phyloP scores from a whole-genome alignment of 2,329 filamentous ascomycete species.

The Monosporascus sp. region DNA sequence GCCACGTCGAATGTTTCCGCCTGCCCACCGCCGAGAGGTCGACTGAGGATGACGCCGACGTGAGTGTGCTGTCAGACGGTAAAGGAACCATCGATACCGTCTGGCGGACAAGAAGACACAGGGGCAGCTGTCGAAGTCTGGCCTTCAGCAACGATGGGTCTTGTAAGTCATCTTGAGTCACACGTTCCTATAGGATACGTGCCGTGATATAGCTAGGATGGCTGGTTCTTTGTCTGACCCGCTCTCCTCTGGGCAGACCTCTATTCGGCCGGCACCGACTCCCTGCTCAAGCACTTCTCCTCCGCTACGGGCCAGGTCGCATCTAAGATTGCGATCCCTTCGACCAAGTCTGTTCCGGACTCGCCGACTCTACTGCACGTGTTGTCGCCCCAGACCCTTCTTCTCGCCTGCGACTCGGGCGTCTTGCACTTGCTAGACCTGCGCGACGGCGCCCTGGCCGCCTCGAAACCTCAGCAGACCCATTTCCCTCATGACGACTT shows the following conservation, averaged over 20 bases:
- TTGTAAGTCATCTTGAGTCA: slow-evolving; percentile 38
- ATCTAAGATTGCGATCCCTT: slow-evolving; percentile 76
- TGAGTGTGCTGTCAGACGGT: slow-evolving; percentile 52
- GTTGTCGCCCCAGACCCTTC: slow-evolving; percentile 79
- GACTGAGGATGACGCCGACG: slow-evolving; percentile 47
- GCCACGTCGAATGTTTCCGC: slow-evolving; percentile 80
- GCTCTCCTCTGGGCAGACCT: slow-evolving; percentile 34
- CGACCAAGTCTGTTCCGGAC: slow-evolving; percentile 50
- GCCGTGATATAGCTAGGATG: background rate
- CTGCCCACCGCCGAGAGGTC: slow-evolving; percentile 52
- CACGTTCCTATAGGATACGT: background rate
- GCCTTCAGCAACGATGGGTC: slow-evolving; percentile 74
- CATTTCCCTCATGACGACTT: slow-evolving; percentile 90
- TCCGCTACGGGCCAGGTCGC: slow-evolving; percentile 61
- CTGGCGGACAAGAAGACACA: slow-evolving; percentile 87
- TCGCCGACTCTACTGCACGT: slow-evolving; percentile 76
- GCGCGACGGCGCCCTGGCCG: slow-evolving; percentile 53
- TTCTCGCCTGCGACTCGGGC: slow-evolving; percentile 86
- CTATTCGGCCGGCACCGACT: slow-evolving; percentile 60
- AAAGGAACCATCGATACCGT: slow-evolving; percentile 72
- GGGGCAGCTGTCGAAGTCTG: slow-evolving; percentile 84
- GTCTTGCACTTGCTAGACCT: slow-evolving; percentile 85
- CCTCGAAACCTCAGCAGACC: slow-evolving; percentile 66
- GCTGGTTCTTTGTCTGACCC: background rate
- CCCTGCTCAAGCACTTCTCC: slow-evolving; percentile 53